phyloP scores from a whole-genome alignment of 805 yeast species.

The Wickerhamomyces kurtzmanii region DNA sequence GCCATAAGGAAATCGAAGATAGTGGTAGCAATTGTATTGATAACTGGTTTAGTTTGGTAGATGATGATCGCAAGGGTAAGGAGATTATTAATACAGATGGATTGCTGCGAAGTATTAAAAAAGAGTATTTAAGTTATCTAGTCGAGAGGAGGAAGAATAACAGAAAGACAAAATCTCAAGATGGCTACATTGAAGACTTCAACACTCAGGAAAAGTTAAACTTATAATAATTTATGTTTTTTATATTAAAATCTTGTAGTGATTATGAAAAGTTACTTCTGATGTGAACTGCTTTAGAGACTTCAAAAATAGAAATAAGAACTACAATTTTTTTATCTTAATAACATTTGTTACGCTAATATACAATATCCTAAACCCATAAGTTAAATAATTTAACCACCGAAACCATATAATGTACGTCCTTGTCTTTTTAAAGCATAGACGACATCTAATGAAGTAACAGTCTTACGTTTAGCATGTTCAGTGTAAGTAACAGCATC shows the following conservation, averaged over 20 bases:
- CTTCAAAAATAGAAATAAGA: no score
- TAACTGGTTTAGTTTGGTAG: constrained; percentile 35
- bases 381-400: constrained; percentile 90
- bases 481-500: constrained; percentile 99
- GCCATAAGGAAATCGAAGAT: constrained; percentile 47
- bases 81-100: constrained; percentile 16
- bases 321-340: no score
- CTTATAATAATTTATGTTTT: no score
- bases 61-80: constrained; percentile 16
- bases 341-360: no score
- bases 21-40: constrained; percentile 39
- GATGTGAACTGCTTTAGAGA: neutral
- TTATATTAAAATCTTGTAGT: neutral
- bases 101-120: constrained; percentile 16
- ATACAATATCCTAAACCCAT: no score
- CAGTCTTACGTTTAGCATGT: constrained; percentile 99
- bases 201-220: no score
- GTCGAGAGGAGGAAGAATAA: constrained; percentile 12
- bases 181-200: no score
- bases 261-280: neutral
- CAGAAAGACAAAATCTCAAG: no score
- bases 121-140: constrained; percentile 14
- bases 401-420: constrained; percentile 99
- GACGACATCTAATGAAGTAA: constrained; percentile 96
- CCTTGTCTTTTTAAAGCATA: constrained; percentile 99